These are phyloP conservation scores for Pichia pseudocactophila DNA, from an alignment of 805 yeast species.

Conservation along the genomic window DNA sequence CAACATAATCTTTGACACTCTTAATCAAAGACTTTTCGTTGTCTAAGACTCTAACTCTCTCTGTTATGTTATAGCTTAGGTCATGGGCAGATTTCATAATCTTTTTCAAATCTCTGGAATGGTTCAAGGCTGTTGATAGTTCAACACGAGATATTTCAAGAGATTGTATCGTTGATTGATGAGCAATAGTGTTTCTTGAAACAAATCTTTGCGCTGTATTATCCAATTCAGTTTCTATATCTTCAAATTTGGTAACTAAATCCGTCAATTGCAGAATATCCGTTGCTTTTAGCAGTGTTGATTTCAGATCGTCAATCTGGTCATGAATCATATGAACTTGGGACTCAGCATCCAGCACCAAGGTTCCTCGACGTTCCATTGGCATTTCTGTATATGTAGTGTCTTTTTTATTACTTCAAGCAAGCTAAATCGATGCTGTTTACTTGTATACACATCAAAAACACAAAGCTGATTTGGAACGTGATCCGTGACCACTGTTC, in stretches of 20 bases:
- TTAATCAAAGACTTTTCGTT: constrained; percentile 58
- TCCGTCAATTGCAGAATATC: constrained; percentile 18
- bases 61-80: constrained; percentile 58
- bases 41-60: constrained; percentile 61
- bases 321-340: neutral
- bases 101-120: constrained; percentile 46
- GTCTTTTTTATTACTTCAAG: too few species aligned
- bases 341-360: neutral
- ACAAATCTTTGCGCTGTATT: constrained; percentile 16
- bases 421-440: too few species aligned
- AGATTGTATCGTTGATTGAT: constrained; percentile 31
- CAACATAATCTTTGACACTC: constrained; percentile 54
- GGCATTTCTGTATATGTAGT: neutral
- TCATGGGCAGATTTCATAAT: constrained; percentile 53
- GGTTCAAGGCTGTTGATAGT: constrained; percentile 49
- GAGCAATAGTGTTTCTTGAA: constrained; percentile 29
- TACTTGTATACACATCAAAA: too few species aligned
- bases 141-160: constrained; percentile 56
- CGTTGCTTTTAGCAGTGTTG: constrained; percentile 12
- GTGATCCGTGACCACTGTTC: too few species aligned
- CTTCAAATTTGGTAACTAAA: constrained; percentile 18
- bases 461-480: too few species aligned
- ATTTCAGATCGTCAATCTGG: constrained; percentile 1
- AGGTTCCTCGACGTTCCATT: neutral
- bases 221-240: constrained; percentile 20